phyloP scores from a whole-genome alignment of 495 filamentous ascomycete species.

The Penicillium atrosanguineum region DNA sequence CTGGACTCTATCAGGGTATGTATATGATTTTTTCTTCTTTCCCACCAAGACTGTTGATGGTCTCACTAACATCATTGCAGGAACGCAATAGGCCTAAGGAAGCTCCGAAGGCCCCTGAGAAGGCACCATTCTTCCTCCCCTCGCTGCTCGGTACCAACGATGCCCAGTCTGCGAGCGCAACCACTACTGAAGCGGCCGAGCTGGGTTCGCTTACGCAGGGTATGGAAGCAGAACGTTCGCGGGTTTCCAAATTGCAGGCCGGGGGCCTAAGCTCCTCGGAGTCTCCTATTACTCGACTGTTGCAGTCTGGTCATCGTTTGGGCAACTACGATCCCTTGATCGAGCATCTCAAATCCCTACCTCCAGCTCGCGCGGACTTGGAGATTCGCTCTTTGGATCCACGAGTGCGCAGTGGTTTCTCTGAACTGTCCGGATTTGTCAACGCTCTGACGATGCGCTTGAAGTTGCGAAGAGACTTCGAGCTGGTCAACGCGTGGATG shows the following conservation, averaged over 20 bases:
- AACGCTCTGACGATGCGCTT: slow-evolving; percentile 68
- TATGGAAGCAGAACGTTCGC: slow-evolving; percentile 47
- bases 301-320: slow-evolving; percentile 40
- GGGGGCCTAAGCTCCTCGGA: slow-evolving; percentile 26
- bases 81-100: slow-evolving; percentile 92
- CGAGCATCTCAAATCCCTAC: slow-evolving; percentile 70
- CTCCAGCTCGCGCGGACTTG: slow-evolving; percentile 79
- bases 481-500: slow-evolving; percentile 96
- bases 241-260: slow-evolving; percentile 48
- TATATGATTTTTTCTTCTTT: neutral
- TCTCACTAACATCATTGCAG: slow-evolving; percentile 25
- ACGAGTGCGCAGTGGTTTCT: slow-evolving; percentile 37
- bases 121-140: slow-evolving; percentile 94
- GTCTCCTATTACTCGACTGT: slow-evolving; percentile 56
- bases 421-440: slow-evolving; percentile 69
- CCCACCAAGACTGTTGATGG: neutral
- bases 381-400: slow-evolving; percentile 77
- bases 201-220: slow-evolving; percentile 33
- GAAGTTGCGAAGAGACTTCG: slow-evolving; percentile 70
- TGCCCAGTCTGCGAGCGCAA: slow-evolving; percentile 19
- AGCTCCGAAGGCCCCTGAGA: slow-evolving; percentile 85
- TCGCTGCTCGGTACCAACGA: slow-evolving; percentile 50
- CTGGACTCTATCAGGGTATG: slow-evolving; percentile 78
- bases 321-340: slow-evolving; percentile 58
- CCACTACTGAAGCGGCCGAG: slow-evolving; percentile 33